These are phyloP conservation scores for Dryadomyces sulphureus DNA, from an alignment of 2,329 filamentous ascomycete species.

Conservation along the genomic window DNA sequence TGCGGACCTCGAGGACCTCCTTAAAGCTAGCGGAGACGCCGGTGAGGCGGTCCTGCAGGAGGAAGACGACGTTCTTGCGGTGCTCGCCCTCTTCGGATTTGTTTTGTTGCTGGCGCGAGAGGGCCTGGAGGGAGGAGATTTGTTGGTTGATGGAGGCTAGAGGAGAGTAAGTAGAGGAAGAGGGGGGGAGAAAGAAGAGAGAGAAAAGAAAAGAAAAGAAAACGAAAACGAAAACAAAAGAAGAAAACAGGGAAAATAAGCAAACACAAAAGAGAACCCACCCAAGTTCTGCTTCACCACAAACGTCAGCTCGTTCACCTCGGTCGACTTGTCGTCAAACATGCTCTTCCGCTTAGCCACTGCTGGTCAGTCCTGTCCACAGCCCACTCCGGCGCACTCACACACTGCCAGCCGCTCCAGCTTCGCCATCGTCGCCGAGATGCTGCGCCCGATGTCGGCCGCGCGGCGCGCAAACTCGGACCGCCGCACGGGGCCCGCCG, in stretches of 20 bases:
- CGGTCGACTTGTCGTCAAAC: slow-evolving; percentile 90
- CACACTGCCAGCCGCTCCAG: slow-evolving; percentile 75
- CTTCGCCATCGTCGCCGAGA: slow-evolving; percentile 86
- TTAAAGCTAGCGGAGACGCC: slow-evolving; percentile 95
- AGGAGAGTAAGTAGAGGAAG: no score
- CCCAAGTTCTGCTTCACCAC: slow-evolving; percentile 28
- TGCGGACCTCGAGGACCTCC: slow-evolving; percentile 87
- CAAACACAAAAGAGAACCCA: slow-evolving; percentile 1
- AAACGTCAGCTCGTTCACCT: slow-evolving; percentile 93
- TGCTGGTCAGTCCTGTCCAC: background rate
- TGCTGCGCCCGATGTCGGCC: slow-evolving; percentile 81
- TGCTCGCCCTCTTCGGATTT: slow-evolving; percentile 72
- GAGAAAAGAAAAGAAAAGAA: no score
- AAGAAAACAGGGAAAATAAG: no score
- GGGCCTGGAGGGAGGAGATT: slow-evolving; percentile 66
- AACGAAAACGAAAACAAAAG: no score
- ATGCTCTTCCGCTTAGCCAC: slow-evolving; percentile 91
- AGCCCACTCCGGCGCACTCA: slow-evolving; percentile 3
- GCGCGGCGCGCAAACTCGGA: slow-evolving; percentile 90
- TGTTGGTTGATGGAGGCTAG: slow-evolving; percentile 55
- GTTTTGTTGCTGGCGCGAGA: slow-evolving; percentile 66
- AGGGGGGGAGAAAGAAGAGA: no score
- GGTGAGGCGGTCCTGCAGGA: slow-evolving; percentile 81
- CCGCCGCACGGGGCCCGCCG: slow-evolving; percentile 29
- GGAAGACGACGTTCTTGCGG: slow-evolving; percentile 90